Evolutionary conservation across 345 rosid genomes (phyloP), one percentile per base, ranked within the genome.

Genomic region (Combretum micranthum): DNA sequence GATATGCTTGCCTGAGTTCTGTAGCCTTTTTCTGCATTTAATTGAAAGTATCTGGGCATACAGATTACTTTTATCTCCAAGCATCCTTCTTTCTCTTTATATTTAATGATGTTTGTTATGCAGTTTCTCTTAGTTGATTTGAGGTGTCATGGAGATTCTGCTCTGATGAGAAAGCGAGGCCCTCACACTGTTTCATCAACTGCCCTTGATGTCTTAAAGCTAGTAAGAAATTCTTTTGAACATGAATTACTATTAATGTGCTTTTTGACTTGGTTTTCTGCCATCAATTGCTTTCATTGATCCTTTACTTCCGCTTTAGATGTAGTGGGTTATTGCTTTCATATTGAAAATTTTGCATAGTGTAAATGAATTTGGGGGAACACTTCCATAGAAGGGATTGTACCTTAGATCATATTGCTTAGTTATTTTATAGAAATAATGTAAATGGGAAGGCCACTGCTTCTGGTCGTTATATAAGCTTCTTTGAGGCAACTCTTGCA

Each of bases 71-170:
- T 51, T 23, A 19, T 50, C 50, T 14, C 42, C 26, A 23, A 59
- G 45, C 43, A 21, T 45, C 52, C 60, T 32, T 57, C 45, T 37
- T 23, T 18, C 37, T 47, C 21, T 20, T 32, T 32, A 32, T 32
- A 32, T 5, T 32, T 7, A 32, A 32, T 23, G 20, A 3, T 39
- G 44, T 50, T 20, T 44, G 4, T 64, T 20, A 32, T 68, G 64
- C 83, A 88, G 98, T 92, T 88, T 81, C 90, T 92, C 62, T 70
- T 84, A 47, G 89, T 92, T 14, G 98, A 92, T 73, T 69, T 92
- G 53, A 84, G 96, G 57, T 92, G 98, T 76, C 98, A 92, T 69
- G 98, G 98, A 58, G 96, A 92, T 73, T 92, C 98, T 20, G 78
- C 98, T 32, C 68, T 81, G 32, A 66, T 81, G 65, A 80, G 74